Percentiles rank a stretch among this genome's conserved stretches.
Conservation (phyloP, 2,329 filamentous ascomycete species). For the Bertia moriformis region DNA sequence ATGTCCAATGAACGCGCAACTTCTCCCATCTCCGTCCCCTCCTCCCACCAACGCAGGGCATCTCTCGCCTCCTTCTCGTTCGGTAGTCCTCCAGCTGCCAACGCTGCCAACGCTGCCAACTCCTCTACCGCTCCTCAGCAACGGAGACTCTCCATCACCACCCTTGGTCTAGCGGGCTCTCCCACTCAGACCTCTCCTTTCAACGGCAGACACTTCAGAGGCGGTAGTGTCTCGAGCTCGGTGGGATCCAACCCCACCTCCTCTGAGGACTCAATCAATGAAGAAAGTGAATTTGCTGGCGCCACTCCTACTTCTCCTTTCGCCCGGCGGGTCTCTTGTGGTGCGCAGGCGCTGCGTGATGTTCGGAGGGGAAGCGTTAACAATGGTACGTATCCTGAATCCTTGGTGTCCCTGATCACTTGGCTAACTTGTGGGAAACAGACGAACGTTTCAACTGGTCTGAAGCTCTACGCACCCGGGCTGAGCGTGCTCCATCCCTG, state of each 20-base stretch:
- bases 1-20: neutral
- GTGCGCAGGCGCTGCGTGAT: neutral
- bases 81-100: neutral
- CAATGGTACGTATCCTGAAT: neutral
- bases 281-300: neutral
- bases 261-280: neutral
- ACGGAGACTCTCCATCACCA: neutral
- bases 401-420: too few species aligned
- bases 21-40: neutral
- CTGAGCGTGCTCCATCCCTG: constrained; percentile 1
- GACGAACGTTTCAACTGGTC: constrained; percentile 1
- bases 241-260: neutral
- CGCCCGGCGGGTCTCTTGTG: neutral
- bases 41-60: neutral
- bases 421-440: neutral
- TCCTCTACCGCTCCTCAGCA: neutral
- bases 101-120: neutral
- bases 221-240: neutral
- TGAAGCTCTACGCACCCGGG: neutral
- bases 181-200: neutral
- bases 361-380: neutral
- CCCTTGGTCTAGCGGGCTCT: neutral
- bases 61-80: neutral
- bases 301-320: neutral
- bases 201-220: neutral